A percentile compares a stretch with the other conserved stretches of the same genome.
phyloP scores from a whole-genome alignment of 495 filamentous ascomycete genomes.

The Penicillium ucsense region DNA sequence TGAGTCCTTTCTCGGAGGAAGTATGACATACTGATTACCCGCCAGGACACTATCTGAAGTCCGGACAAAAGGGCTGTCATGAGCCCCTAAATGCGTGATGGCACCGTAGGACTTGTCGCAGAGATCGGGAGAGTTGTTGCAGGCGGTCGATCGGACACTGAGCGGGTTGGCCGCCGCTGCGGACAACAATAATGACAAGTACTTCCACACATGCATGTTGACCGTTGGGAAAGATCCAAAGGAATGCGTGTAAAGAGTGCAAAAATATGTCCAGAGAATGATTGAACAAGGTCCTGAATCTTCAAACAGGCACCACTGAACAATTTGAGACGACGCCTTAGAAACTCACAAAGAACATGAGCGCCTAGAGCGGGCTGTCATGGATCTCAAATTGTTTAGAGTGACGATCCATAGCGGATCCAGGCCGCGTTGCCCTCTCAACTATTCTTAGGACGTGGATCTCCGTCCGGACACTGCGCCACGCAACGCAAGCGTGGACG shows the following conservation, averaged over 20 bases:
- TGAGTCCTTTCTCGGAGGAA: not conserved
- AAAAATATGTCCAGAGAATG: not conserved
- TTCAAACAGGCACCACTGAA: not conserved
- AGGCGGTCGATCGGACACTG: slow-evolving; percentile 31
- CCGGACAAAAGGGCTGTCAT: slow-evolving; percentile 51
- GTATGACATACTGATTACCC: slow-evolving; percentile 51
- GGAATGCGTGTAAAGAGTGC: not conserved
- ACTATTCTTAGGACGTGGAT: slow-evolving; percentile 27
- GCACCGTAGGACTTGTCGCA: slow-evolving; percentile 51
- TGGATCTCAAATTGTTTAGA: slow-evolving; percentile 8
- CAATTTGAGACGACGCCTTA: not conserved
- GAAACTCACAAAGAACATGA: not conserved
- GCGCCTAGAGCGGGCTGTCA: slow-evolving; percentile 1
- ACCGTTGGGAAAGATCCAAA: not conserved
- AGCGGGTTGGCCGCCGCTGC: slow-evolving; percentile 21
- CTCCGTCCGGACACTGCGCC: slow-evolving; percentile 3
- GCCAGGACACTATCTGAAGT: slow-evolving; percentile 43
- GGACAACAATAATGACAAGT: slow-evolving; percentile 22
- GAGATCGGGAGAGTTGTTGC: slow-evolving; percentile 54
- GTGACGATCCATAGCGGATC: slow-evolving; percentile 13
- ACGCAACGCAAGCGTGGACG: not conserved
- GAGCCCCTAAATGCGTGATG: slow-evolving; percentile 56
- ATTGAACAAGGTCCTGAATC: not conserved
- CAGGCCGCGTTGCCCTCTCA: slow-evolving; percentile 28
- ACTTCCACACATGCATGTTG: slow-evolving; percentile 22